phyloP scores from a whole-genome alignment of 1,139 yeast species.

The Meyerozyma carpophila region DNA sequence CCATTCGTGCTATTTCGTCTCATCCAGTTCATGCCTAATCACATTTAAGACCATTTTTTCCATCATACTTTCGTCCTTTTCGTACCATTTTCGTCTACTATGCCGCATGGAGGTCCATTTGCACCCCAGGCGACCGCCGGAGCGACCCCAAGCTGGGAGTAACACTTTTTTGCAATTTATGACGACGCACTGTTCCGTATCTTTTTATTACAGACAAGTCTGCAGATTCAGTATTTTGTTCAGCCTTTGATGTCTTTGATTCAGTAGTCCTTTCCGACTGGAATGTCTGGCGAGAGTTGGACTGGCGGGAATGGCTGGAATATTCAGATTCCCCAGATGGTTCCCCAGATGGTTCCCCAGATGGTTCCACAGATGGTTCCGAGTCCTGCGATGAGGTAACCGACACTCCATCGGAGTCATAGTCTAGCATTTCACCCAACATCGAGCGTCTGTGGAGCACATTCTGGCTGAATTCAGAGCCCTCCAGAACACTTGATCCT shows the following conservation, averaged over 20 bases:
- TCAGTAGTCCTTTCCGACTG: no score
- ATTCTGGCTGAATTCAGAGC: constrained; percentile 19
- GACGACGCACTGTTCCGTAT: constrained; percentile 12
- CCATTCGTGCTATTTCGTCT: background rate
- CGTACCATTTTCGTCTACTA: no score
- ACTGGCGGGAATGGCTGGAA: no score
- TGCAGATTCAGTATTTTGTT: background rate
- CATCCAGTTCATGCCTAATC: no score
- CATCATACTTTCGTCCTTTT: no score
- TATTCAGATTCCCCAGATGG: no score
- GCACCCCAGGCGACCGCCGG: constrained; percentile 17
- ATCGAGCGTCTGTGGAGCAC: constrained; percentile 35
- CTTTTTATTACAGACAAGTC: background rate
- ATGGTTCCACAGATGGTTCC: no score
- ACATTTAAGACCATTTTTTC: no score
- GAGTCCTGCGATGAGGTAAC: background rate
- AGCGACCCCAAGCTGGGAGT: constrained; percentile 13
- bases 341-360: no score
- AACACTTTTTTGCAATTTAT: constrained; percentile 7
- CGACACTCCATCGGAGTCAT: constrained; percentile 24
- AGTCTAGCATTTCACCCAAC: constrained; percentile 44
- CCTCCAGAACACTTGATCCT: constrained; percentile 15
- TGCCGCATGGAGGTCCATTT: constrained; percentile 5
- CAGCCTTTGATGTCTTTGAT: no score
- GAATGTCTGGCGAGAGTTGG: no score